These are phyloP conservation scores for Fusarium keratoplasticum DNA, from an alignment of 2,329 filamentous ascomycete genomes.

Conservation along the genomic window DNA sequence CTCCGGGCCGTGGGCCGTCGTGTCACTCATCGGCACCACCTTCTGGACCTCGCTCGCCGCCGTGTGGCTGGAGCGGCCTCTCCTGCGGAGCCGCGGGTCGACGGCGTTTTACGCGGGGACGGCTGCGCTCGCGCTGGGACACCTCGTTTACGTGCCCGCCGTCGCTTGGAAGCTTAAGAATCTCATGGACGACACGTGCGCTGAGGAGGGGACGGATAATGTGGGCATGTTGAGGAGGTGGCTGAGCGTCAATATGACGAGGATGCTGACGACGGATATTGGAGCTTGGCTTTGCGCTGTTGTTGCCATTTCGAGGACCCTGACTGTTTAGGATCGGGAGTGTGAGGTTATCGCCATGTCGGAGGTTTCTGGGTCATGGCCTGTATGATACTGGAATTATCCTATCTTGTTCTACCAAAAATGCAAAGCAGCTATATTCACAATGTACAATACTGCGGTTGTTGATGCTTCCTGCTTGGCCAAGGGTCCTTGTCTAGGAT, in stretches of 20 bases:
- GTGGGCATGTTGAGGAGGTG: constrained; percentile 48
- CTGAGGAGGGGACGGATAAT: constrained; percentile 38
- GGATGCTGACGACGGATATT: constrained; percentile 51
- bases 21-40: constrained; percentile 51
- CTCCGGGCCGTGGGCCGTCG: constrained; percentile 48
- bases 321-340: constrained; percentile 14
- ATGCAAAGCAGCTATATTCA: background rate
- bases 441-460: background rate
- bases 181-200: constrained; percentile 42
- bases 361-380: background rate
- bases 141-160: constrained; percentile 49
- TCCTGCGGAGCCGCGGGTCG: constrained; percentile 42
- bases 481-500: background rate
- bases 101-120: constrained; percentile 49
- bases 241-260: constrained; percentile 46
- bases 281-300: constrained; percentile 49
- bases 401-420: background rate
- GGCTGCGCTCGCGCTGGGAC: constrained; percentile 46
- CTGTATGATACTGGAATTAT: background rate
- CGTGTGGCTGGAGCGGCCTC: constrained; percentile 36
- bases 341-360: background rate
- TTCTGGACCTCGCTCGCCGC: constrained; percentile 44
- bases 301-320: constrained; percentile 46
- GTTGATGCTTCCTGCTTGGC: background rate
- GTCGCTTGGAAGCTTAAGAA: constrained; percentile 49